Conservation (phyloP, 305 asterid genomes). For the Nicotiana rustica region DNA sequence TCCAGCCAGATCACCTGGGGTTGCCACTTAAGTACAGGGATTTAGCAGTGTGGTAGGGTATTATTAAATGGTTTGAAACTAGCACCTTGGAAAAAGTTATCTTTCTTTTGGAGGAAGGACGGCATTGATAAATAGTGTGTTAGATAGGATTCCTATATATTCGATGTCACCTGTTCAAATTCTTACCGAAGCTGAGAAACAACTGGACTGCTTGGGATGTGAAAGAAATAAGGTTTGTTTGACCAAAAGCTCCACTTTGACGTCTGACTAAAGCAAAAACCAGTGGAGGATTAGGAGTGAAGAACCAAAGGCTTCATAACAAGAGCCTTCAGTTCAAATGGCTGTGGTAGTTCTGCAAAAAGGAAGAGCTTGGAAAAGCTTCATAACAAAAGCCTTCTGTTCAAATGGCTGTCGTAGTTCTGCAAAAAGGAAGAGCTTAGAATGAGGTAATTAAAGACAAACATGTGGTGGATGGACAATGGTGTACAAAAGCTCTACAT, state of each 20-base stretch:
- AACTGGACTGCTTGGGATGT: neutral
- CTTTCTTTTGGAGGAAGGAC: no score
- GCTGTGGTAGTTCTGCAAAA: neutral
- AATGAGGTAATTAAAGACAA: no score
- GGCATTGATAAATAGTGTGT: no score
- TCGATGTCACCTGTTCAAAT: neutral
- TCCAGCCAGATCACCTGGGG: no score
- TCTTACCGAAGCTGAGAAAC: neutral
- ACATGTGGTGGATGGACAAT: neutral
- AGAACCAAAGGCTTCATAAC: neutral
- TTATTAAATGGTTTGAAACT: no score
- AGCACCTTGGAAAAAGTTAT: no score
- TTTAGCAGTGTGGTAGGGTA: no score
- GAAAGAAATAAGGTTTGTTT: neutral
- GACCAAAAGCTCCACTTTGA: neutral
- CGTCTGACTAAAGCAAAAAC: slow-evolving; percentile 4
- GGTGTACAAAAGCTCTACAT: neutral
- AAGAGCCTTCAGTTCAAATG: neutral
- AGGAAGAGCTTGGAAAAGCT: no score
- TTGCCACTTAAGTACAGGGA: no score
- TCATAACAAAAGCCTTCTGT: no score
- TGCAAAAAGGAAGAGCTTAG: no score
- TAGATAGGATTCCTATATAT: neutral
- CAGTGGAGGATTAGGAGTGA: neutral
- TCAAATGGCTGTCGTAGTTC: no score